Conservation (phyloP, 305 asterid genomes). For the Fraxinus baroniana region DNA sequence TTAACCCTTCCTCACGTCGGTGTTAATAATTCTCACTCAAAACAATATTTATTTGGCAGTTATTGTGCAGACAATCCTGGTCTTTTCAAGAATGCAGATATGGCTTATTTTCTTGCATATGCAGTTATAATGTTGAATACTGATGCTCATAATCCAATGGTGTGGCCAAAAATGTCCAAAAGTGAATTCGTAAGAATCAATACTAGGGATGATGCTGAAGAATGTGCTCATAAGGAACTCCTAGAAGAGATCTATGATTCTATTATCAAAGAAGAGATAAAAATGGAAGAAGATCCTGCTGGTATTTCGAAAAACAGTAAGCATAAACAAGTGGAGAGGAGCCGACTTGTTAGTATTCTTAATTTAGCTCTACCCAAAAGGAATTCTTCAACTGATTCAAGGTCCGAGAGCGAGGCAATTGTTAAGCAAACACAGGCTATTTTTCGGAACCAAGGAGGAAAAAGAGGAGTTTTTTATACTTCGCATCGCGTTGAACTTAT, state of each 20-base stretch:
- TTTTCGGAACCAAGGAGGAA: slow-evolving; percentile 76
- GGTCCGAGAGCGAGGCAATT: slow-evolving; percentile 84
- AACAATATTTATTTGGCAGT: slow-evolving; percentile 49
- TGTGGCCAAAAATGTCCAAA: slow-evolving; percentile 98
- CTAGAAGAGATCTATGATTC: slow-evolving; percentile 97
- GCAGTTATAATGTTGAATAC: slow-evolving; percentile 99
- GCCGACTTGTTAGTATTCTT: slow-evolving; percentile 79
- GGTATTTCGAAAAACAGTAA: slow-evolving; percentile 60
- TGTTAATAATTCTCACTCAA: slow-evolving; percentile 16
- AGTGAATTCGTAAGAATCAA: slow-evolving; percentile 86
- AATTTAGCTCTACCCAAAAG: slow-evolving; percentile 92
- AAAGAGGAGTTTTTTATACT: slow-evolving; percentile 87
- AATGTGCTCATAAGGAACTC: slow-evolving; percentile 87
- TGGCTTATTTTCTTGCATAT: slow-evolving; percentile 97
- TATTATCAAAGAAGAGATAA: slow-evolving; percentile 90
- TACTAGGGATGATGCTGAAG: slow-evolving; percentile 79
- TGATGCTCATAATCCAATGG: slow-evolving; percentile 99
- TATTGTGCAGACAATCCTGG: slow-evolving; percentile 94
- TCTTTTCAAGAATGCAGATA: slow-evolving; percentile 95
- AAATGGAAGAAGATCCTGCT: slow-evolving; percentile 88
- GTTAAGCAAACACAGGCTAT: slow-evolving; percentile 80
- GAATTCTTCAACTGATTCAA: slow-evolving; percentile 63
- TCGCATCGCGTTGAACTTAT: slow-evolving; percentile 89
- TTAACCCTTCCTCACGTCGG: background rate
- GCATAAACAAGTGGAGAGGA: slow-evolving; percentile 68